Percentiles rank a stretch among this genome's conserved stretches.
Evolutionary conservation across 148 eudicot species (phyloP).

Genomic region (Talinum fruticosum): DNA sequence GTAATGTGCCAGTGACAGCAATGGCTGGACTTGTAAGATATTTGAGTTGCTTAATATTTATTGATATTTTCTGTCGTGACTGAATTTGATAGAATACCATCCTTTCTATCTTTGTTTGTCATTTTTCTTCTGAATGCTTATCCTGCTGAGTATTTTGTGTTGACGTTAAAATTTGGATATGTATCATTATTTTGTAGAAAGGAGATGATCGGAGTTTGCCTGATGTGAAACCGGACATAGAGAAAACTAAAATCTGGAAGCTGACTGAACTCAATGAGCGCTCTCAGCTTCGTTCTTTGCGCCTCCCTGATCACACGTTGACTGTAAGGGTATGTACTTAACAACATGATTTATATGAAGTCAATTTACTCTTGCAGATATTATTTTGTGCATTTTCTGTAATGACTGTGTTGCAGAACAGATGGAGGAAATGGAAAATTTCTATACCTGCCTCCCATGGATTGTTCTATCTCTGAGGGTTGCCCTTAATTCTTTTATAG

Average conservation of each 20-base stretch:
- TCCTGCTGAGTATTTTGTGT: neutral
- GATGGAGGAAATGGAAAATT: too few relatives aligned
- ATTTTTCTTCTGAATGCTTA: neutral
- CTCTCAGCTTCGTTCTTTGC: slow-evolving; percentile 45
- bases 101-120: neutral
- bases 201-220: slow-evolving; percentile 33
- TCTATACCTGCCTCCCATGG: too few relatives aligned
- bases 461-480: neutral
- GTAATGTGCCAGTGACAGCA: slow-evolving; percentile 34
- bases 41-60: slow-evolving; percentile 1
- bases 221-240: slow-evolving; percentile 39
- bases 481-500: neutral
- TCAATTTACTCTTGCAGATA: neutral
- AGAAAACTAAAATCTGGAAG: slow-evolving; percentile 47
- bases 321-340: slow-evolving; percentile 40
- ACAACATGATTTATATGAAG: neutral
- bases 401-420: too few relatives aligned
- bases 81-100: neutral
- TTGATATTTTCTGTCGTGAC: neutral
- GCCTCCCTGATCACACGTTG: slow-evolving; percentile 53
- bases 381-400: too few relatives aligned
- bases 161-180: neutral
- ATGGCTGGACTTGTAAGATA: slow-evolving; percentile 33
- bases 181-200: slow-evolving; percentile 29
- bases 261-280: slow-evolving; percentile 43